Conservation (phyloP, 2,329 filamentous ascomycete genomes). For the Teratosphaeria epicoccoides region DNA sequence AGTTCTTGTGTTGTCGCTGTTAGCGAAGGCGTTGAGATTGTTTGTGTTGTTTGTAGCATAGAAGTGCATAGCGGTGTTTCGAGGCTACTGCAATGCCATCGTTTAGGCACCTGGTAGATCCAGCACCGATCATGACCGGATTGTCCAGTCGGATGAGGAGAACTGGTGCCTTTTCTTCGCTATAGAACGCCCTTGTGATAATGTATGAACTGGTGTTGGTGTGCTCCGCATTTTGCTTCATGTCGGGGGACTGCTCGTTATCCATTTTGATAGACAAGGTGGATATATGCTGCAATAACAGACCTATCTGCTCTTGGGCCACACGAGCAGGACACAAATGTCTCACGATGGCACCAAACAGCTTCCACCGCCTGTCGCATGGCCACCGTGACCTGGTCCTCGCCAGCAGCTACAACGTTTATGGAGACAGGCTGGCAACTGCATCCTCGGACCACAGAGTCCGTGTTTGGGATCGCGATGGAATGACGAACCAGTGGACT, state of each 20-base stretch:
- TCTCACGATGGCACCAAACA: constrained; percentile 9
- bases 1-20: background rate
- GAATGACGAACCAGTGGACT: constrained; percentile 62
- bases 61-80: background rate
- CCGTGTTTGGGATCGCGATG: constrained; percentile 78
- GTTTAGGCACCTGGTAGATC: background rate
- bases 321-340: background rate
- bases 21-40: background rate
- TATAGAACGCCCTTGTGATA: too few species aligned
- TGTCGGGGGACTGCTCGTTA: background rate
- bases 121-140: background rate
- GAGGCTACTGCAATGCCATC: background rate
- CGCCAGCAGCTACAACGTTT: constrained; percentile 80
- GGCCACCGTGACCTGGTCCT: constrained; percentile 73
- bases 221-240: background rate
- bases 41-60: background rate
- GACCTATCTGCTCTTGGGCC: background rate
- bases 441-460: constrained; percentile 88
- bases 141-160: background rate
- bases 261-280: too few species aligned
- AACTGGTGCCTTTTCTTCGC: too few species aligned
- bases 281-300: too few species aligned
- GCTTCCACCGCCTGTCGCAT: constrained; percentile 53
- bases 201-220: background rate
- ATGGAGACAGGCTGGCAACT: constrained; percentile 83